Evolutionary conservation across 192 early-diverging fungal genomes (phyloP).

Genomic region (Podila horticola): DNA sequence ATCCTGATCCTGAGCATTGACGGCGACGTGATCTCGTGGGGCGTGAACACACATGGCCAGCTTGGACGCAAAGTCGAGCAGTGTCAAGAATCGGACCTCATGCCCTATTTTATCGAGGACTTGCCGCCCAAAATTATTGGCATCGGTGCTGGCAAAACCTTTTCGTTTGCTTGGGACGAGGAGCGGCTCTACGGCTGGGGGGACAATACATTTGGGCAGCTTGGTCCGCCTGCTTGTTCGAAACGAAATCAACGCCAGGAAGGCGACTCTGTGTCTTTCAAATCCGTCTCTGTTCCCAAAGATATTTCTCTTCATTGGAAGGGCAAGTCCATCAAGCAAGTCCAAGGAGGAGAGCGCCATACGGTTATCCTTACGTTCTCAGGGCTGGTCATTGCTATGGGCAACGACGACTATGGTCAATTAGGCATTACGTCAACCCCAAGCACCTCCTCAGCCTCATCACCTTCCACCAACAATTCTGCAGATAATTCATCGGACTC

Average conservation of each 20-base stretch:
- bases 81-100: slow-evolving; percentile 7
- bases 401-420: slow-evolving; percentile 36
- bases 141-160: slow-evolving; percentile 27
- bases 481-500: not conserved
- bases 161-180: slow-evolving; percentile 45
- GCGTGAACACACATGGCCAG: slow-evolving; percentile 22
- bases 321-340: slow-evolving; percentile 34
- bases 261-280: not conserved
- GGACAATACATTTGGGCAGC: slow-evolving; percentile 35
- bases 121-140: slow-evolving; percentile 22
- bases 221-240: not conserved
- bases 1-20: slow-evolving; percentile 19
- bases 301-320: slow-evolving; percentile 35
- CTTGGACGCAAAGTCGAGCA: slow-evolving; percentile 9
- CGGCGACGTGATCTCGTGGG: slow-evolving; percentile 43
- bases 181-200: slow-evolving; percentile 38
- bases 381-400: slow-evolving; percentile 30
- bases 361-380: slow-evolving; percentile 19
- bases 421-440: slow-evolving; percentile 10
- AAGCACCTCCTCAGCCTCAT: not conserved
- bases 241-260: not conserved
- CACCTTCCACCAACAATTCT: not conserved
- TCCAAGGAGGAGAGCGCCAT: slow-evolving; percentile 30
- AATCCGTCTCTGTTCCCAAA: slow-evolving; percentile 1
- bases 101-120: slow-evolving; percentile 27